Percentiles rank a stretch among this genome's conserved stretches.
Evolutionary conservation across 208 protist genomes (phyloP).

Genomic region (Leishmania martiniquensis): DNA sequence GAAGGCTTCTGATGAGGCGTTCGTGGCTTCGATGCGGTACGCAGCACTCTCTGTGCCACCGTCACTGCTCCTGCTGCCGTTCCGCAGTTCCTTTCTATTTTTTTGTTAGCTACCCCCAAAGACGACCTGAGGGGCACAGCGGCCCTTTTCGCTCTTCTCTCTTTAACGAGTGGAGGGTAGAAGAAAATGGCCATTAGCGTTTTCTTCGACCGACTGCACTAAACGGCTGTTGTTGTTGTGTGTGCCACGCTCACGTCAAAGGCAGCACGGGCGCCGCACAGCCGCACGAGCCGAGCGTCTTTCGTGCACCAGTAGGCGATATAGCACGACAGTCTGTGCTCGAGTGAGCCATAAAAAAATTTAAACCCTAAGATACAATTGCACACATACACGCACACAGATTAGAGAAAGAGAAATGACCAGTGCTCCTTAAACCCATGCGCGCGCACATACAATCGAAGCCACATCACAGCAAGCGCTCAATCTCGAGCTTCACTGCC

Average conservation of each 20-base stretch:
- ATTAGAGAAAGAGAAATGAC: not conserved
- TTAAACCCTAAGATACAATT: too few species aligned
- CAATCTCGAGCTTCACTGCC: conserved; percentile 97
- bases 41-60: too few species aligned
- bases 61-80: not conserved
- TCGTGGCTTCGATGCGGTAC: not conserved
- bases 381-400: not conserved
- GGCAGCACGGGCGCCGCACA: not conserved
- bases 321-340: not conserved
- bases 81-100: not conserved
- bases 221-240: not conserved
- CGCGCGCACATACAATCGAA: not conserved
- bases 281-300: not conserved
- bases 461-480: conserved; percentile 89
- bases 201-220: not conserved
- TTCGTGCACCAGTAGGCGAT: not conserved
- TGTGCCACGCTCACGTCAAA: not conserved
- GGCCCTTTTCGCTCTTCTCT: not conserved
- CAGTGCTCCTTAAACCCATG: not conserved
- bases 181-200: not conserved
- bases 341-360: not conserved
- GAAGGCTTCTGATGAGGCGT: not conserved
- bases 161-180: not conserved
- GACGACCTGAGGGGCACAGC: not conserved
- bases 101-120: not conserved